Evolutionary conservation across 2,329 filamentous ascomycete species (phyloP).

Genomic region (Amesomyces nigricolor): DNA sequence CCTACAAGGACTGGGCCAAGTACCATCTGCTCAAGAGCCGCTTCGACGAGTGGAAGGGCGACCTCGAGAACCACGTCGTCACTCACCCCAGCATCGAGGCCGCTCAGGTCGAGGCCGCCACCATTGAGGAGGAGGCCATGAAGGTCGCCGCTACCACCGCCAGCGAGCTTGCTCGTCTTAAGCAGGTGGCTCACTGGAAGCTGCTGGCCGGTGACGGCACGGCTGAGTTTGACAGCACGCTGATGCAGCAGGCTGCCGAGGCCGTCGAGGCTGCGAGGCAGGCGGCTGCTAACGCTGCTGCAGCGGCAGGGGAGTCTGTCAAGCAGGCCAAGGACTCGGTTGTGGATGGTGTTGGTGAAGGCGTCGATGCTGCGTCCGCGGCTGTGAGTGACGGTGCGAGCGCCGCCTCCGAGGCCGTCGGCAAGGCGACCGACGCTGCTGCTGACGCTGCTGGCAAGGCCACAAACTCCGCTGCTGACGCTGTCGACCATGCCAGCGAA

Average conservation of each 20-base stretch:
- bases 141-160: slow-evolving; percentile 70
- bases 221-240: slow-evolving; percentile 71
- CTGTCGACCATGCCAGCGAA: slow-evolving; percentile 10
- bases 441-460: slow-evolving; percentile 13
- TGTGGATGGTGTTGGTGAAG: slow-evolving; percentile 17
- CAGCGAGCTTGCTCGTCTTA: slow-evolving; percentile 71
- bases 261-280: slow-evolving; percentile 23
- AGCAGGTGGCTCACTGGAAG: slow-evolving; percentile 82
- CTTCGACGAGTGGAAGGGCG: slow-evolving; percentile 77
- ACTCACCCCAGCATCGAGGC: slow-evolving; percentile 64
- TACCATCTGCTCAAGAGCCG: slow-evolving; percentile 83
- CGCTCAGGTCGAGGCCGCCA: slow-evolving; percentile 54
- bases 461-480: neutral
- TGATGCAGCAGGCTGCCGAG: slow-evolving; percentile 46
- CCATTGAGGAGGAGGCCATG: slow-evolving; percentile 74
- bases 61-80: slow-evolving; percentile 71
- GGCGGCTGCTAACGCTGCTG: slow-evolving; percentile 28
- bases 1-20: slow-evolving; percentile 95
- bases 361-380: slow-evolving; percentile 28
- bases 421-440: slow-evolving; percentile 14
- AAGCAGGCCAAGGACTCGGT: slow-evolving; percentile 22
- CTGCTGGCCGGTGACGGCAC: slow-evolving; percentile 66
- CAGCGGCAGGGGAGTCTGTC: slow-evolving; percentile 34
- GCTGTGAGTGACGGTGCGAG: slow-evolving; percentile 25
- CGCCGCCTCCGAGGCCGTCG: slow-evolving; percentile 19